Conservation (phyloP, 2,329 filamentous ascomycete genomes). For the Diaporthe batatas region DNA sequence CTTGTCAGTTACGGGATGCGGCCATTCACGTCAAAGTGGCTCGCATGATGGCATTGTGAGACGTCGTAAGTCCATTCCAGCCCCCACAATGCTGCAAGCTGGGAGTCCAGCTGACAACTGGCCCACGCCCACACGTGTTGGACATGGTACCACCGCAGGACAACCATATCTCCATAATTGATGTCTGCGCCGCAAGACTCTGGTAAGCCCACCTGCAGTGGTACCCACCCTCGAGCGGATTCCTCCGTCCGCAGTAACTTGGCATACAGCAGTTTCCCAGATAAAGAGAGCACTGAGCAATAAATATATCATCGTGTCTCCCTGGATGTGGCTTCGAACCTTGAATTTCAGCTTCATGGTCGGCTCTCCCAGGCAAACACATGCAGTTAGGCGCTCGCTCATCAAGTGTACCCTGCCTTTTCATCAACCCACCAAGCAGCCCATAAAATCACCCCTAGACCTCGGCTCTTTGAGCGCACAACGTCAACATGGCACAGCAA, state of each 20-base stretch:
- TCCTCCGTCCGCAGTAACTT: slow-evolving; percentile 18
- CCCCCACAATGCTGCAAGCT: background rate
- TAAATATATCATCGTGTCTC: background rate
- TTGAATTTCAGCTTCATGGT: background rate
- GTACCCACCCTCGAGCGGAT: slow-evolving; percentile 3
- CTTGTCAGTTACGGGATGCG: background rate
- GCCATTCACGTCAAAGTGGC: too few relatives aligned
- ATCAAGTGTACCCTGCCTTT: background rate
- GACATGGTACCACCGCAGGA: slow-evolving; percentile 11
- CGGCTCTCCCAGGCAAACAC: too few relatives aligned
- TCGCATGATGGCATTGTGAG: background rate
- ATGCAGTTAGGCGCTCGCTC: background rate
- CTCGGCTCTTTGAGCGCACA: background rate
- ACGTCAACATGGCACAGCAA: background rate
- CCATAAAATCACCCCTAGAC: background rate
- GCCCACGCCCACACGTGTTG: slow-evolving; percentile 4
- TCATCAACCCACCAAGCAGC: background rate
- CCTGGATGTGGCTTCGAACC: too few relatives aligned
- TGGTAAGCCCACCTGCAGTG: slow-evolving; percentile 9
- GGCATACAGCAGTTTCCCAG: background rate
- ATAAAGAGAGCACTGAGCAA: slow-evolving; percentile 1
- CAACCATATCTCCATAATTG: slow-evolving; percentile 8
- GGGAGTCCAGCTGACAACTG: slow-evolving; percentile 11
- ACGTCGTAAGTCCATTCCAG: background rate
- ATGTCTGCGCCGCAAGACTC: slow-evolving; percentile 6